These are phyloP conservation scores for Penicillium nucicola DNA, from an alignment of 495 filamentous ascomycete genomes.

Conservation along the genomic window DNA sequence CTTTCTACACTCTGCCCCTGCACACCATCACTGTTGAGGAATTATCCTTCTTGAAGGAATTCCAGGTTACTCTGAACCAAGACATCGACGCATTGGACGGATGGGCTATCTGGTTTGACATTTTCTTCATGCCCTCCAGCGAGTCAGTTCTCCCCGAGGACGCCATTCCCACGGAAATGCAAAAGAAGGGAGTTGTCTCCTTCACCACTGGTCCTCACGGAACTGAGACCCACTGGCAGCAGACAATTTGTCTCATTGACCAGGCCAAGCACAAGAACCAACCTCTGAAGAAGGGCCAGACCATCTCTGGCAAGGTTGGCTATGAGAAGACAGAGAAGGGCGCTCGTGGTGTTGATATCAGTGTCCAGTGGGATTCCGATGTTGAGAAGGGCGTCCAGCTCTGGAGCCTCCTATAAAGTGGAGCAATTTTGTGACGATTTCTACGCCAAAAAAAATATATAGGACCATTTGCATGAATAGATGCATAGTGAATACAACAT, in stretches of 20 bases:
- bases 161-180: slow-evolving; percentile 38
- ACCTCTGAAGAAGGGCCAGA: slow-evolving; percentile 48
- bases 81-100: slow-evolving; percentile 58
- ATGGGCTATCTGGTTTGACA: slow-evolving; percentile 64
- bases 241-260: slow-evolving; percentile 46
- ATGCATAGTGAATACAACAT: not conserved
- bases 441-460: slow-evolving; percentile 13
- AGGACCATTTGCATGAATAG: slow-evolving; percentile 11
- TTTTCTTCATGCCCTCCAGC: slow-evolving; percentile 55
- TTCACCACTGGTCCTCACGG: slow-evolving; percentile 54
- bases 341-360: slow-evolving; percentile 46
- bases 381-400: slow-evolving; percentile 34
- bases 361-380: slow-evolving; percentile 43
- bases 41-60: slow-evolving; percentile 54
- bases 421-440: not conserved
- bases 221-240: slow-evolving; percentile 55
- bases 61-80: slow-evolving; percentile 49
- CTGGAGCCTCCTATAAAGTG: slow-evolving; percentile 34
- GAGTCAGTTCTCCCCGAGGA: slow-evolving; percentile 42
- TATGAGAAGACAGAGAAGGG: slow-evolving; percentile 48
- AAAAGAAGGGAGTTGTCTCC: slow-evolving; percentile 46
- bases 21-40: slow-evolving; percentile 55
- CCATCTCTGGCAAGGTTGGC: slow-evolving; percentile 43
- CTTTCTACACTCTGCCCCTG: slow-evolving; percentile 56
- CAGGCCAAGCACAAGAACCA: slow-evolving; percentile 30